These are phyloP conservation scores for Suhomyces bokatorum DNA, from an alignment of 1,139 yeast species.

Conservation along the genomic window DNA sequence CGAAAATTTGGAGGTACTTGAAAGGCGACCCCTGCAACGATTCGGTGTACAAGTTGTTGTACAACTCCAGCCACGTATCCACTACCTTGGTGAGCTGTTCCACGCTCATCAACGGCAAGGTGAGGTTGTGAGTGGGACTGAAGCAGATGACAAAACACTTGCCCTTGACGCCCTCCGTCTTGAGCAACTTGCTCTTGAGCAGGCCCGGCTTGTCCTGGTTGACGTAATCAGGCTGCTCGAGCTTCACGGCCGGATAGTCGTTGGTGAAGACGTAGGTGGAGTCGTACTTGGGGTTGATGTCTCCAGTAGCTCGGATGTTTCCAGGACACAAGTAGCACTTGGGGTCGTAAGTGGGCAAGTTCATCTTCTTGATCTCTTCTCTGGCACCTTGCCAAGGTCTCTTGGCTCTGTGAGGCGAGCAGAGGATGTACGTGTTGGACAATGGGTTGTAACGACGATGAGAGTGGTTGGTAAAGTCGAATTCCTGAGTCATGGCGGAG, in stretches of 20 bases:
- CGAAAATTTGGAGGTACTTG: conserved; percentile 70
- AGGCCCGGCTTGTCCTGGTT: conserved; percentile 20
- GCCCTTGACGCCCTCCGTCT: conserved; percentile 64
- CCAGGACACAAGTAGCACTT: conserved; percentile 77
- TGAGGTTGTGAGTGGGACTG: conserved; percentile 68
- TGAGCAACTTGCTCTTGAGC: conserved; percentile 47
- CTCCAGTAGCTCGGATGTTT: conserved; percentile 66
- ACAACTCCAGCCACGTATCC: conserved; percentile 60
- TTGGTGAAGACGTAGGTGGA: conserved; percentile 62
- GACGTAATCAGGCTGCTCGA: conserved; percentile 52
- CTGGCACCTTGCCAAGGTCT: conserved; percentile 83
- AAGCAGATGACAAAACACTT: conserved; percentile 73
- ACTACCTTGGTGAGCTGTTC: conserved; percentile 50
- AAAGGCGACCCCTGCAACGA: conserved; percentile 47
- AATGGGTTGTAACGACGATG: conserved; percentile 73
- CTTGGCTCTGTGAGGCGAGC: conserved; percentile 77
- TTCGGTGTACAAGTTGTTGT: conserved; percentile 39
- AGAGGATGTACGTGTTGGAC: conserved; percentile 61
- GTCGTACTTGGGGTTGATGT: conserved; percentile 58
- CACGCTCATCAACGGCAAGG: conserved; percentile 61
- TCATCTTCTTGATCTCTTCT: conserved; percentile 48
- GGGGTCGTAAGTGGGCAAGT: conserved; percentile 58
- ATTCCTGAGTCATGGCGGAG: conserved; percentile 28
- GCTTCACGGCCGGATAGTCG: conserved; percentile 70
- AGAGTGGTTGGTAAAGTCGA: conserved; percentile 56